These are phyloP conservation scores for Lactifluus rugatus DNA, from an alignment of 768 basidiomycete genomes.

Conservation along the genomic window DNA sequence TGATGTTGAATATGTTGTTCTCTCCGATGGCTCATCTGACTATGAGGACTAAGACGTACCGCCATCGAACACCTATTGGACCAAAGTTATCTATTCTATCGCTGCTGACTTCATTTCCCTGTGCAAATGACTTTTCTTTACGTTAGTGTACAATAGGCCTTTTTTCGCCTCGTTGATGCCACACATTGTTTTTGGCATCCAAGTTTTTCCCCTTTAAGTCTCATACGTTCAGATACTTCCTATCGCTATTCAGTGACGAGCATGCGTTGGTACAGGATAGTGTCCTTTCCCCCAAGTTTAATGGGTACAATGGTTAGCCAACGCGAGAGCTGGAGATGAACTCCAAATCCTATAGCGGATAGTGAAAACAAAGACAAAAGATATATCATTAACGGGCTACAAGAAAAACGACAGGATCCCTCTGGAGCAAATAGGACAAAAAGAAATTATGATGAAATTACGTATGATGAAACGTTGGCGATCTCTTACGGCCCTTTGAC, in stretches of 20 bases:
- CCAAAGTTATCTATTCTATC: background rate
- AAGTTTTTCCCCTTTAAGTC: background rate
- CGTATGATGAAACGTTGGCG: slow-evolving; percentile 11
- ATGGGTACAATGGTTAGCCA: background rate
- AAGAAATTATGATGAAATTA: background rate
- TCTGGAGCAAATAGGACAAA: background rate
- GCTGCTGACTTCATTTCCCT: background rate
- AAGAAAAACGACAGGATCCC: background rate
- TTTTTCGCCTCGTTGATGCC: background rate
- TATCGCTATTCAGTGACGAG: background rate
- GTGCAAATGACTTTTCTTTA: background rate
- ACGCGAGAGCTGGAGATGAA: background rate
- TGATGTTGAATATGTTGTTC: slow-evolving; percentile 55
- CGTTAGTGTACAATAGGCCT: slow-evolving; percentile 4
- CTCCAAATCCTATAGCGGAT: background rate
- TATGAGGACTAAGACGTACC: background rate
- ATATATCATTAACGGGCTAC: background rate
- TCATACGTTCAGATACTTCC: background rate
- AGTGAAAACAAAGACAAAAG: background rate
- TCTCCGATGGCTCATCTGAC: slow-evolving; percentile 58
- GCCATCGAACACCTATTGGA: background rate
- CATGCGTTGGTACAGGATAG: slow-evolving; percentile 1
- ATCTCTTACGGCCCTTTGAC: slow-evolving; percentile 10
- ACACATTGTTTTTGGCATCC: background rate
- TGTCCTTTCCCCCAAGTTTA: background rate